Conservation (phyloP, 1,284 basidiomycete species). For the Puccinia triticina region DNA sequence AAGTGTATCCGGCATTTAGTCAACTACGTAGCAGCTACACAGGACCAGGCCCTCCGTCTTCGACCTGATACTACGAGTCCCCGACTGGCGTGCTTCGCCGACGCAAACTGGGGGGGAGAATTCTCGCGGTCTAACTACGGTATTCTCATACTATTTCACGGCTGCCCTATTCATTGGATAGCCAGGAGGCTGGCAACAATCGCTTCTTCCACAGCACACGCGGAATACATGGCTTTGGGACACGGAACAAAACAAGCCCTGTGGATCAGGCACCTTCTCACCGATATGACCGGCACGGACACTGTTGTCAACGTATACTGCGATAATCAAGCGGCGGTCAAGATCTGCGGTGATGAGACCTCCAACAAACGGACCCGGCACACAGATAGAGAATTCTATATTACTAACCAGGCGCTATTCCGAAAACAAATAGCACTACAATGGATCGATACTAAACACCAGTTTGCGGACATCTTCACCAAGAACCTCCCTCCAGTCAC, state of each 20-base stretch:
- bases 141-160: not conserved
- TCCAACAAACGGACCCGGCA: not conserved
- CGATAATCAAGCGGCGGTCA: not conserved
- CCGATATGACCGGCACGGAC: not conserved
- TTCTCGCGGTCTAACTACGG: not conserved
- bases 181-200: too few relatives aligned
- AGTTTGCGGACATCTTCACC: not conserved
- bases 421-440: not conserved
- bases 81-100: not conserved
- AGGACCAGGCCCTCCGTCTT: too few relatives aligned
- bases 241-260: not conserved
- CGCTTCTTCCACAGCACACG: too few relatives aligned
- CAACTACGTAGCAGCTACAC: too few relatives aligned
- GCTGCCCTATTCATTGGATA: not conserved
- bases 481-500: not conserved
- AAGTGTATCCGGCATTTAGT: too few relatives aligned
- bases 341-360: not conserved
- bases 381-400: not conserved
- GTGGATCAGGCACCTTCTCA: not conserved
- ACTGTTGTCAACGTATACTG: not conserved
- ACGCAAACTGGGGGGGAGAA: constrained; percentile 11
- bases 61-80: too few relatives aligned
- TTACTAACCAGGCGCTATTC: not conserved
- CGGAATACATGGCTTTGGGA: too few relatives aligned
- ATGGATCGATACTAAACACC: not conserved